Evolutionary conservation across 495 filamentous ascomycete genomes (phyloP), one percentile per base, ranked within the genome.

Genomic region (Lepraria neglecta): DNA sequence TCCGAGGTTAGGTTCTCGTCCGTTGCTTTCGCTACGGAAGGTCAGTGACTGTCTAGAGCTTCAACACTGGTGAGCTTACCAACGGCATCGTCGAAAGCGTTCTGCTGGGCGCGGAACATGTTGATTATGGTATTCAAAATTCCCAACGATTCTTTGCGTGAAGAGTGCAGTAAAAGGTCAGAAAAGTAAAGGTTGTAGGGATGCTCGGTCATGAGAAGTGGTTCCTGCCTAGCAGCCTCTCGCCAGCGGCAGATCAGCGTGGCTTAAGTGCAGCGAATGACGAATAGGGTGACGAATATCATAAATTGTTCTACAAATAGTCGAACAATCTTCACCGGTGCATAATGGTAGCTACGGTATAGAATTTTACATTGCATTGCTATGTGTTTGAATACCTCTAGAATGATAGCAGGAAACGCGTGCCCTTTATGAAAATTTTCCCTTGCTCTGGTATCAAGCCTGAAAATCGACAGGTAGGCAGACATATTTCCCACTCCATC

Each of bases 1-100:
- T 97, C 95, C 47, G 88, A 89, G 10, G 94, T 97, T 70, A 97
- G 83, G 72, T 96, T 98, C 80, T 98, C 94, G 73, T 98, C 94
- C 53, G 94, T 98, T 73, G 95, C 92, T 83, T 96, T 97, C 76
- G 88, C 94, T 98, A 65, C 63, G 64, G 58, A 54, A 17, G 6
- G n/a, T 56, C 59, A 62, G 51, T 52, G 35, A 55, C 55, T 64
- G 51, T 52, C 51, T 64, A n/a, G 35, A 58, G 63, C 35, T 45
- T 55, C 12, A 10, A 48, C 17, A 59, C 4, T 19, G 38, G 27
- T 19, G n/a, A 59, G 51, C 84, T 72, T 78, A 90, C 88, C 86
- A 75, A 92, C 84, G 67, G 86, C 87, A 68, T 90, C 88, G 71
- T 92, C 88, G 64, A 92, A 90, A 31, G 82, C 80, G 74, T 90